Evolutionary conservation across 2,329 filamentous ascomycete genomes (phyloP).

Genomic region (Pseudocercospora vitis): DNA sequence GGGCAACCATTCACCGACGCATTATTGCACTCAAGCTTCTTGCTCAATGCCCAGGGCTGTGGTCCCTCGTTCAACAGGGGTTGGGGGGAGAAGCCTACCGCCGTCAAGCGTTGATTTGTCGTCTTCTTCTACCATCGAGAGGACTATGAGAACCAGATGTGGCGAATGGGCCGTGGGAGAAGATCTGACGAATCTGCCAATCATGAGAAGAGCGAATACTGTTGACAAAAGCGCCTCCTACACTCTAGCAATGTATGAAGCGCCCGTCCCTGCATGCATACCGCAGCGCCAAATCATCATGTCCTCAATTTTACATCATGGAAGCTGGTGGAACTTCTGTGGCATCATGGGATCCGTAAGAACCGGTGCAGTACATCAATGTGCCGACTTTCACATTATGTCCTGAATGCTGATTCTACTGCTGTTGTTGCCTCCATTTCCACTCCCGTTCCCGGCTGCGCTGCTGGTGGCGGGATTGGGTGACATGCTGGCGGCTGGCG

Average conservation of each 20-base stretch:
- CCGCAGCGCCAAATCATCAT: not conserved
- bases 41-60: not conserved
- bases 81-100: too few relatives aligned
- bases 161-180: too few relatives aligned
- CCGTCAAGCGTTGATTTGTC: too few relatives aligned
- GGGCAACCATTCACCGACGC: slow-evolving; percentile 5
- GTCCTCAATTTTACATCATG: slow-evolving; percentile 10
- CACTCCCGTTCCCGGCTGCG: slow-evolving; percentile 18
- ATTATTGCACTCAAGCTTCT: not conserved
- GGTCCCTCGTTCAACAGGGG: not conserved
- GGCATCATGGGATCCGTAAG: not conserved
- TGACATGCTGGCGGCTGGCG: slow-evolving; percentile 20
- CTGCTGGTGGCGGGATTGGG: slow-evolving; percentile 21
- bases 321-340: not conserved
- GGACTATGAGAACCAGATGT: too few relatives aligned
- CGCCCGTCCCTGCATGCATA: too few relatives aligned
- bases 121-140: too few relatives aligned
- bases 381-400: slow-evolving; percentile 38
- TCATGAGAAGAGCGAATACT: too few relatives aligned
- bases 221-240: too few relatives aligned
- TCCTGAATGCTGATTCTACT: slow-evolving; percentile 41
- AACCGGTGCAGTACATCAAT: too few relatives aligned
- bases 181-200: too few relatives aligned
- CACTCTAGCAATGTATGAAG: not conserved
- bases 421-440: slow-evolving; percentile 24